Conservation (phyloP, 352 stramenopile genomes). For the Phytophthora chlamydospora region DNA sequence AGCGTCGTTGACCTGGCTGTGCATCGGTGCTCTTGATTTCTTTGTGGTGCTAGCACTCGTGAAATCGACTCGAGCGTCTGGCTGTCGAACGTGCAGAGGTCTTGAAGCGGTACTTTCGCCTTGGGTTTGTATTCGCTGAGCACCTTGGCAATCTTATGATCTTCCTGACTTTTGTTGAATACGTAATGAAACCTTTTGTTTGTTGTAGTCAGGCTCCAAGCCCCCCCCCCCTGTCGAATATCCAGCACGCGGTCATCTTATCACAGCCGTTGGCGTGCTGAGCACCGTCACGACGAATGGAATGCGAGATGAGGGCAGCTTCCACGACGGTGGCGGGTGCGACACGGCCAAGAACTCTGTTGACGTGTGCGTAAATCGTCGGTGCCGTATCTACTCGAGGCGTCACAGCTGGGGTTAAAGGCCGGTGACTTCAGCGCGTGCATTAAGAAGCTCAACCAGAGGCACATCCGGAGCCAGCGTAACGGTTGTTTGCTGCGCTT, state of each 20-base stretch:
- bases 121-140: slow-evolving; percentile 21
- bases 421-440: not conserved
- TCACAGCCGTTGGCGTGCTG: slow-evolving; percentile 20
- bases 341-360: slow-evolving; percentile 26
- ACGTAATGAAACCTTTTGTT: slow-evolving; percentile 30
- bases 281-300: slow-evolving; percentile 20
- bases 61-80: slow-evolving; percentile 1
- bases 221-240: slow-evolving; percentile 12
- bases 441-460: slow-evolving; percentile 4
- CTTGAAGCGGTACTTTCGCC: not conserved
- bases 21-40: no score
- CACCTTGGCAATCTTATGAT: slow-evolving; percentile 22
- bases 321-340: not conserved
- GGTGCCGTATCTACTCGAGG: not conserved
- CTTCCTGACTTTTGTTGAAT: slow-evolving; percentile 21
- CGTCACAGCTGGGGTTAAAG: not conserved
- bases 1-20: no score
- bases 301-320: slow-evolving; percentile 26
- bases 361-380: slow-evolving; percentile 30
- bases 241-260: slow-evolving; percentile 9
- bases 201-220: slow-evolving; percentile 27
- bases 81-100: slow-evolving; percentile 1
- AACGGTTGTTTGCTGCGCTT: not conserved
- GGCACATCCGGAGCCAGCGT: not conserved
- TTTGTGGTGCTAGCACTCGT: no score